A percentile compares a stretch with the other conserved stretches of the same genome.
phyloP scores from a whole-genome alignment of 768 basidiomycete species.

The Omphalotus guepiniiformis region DNA sequence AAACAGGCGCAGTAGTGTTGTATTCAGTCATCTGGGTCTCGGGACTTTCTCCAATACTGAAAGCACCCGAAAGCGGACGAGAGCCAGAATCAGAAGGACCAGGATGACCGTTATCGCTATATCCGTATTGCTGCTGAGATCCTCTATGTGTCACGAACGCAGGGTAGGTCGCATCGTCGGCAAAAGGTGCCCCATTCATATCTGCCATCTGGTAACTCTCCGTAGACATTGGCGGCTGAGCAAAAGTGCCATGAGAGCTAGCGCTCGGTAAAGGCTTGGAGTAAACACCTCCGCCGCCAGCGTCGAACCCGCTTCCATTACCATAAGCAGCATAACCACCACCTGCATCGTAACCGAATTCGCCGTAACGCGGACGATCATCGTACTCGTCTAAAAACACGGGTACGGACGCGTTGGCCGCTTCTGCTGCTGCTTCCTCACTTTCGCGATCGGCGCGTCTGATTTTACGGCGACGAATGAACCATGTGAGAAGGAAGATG shows the following conservation, averaged over 20 bases:
- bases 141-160: not conserved
- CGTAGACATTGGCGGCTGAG: not conserved
- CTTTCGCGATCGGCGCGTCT: not conserved
- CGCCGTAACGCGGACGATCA: not conserved
- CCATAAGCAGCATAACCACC: not conserved
- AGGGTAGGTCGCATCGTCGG: not conserved
- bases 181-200: not conserved
- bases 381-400: conserved; percentile 4
- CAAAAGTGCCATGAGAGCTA: conserved; percentile 4
- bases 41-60: not conserved
- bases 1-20: not conserved
- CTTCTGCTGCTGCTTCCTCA: conserved; percentile 4
- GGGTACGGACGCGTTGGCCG: not conserved
- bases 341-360: not conserved
- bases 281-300: not conserved
- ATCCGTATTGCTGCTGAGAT: not conserved
- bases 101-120: not conserved
- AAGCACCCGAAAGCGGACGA: not conserved
- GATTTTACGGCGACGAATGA: not conserved
- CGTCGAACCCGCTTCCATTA: conserved; percentile 3
- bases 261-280: not conserved
- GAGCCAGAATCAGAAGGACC: not conserved
- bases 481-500: conserved; percentile 8
- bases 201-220: conserved; percentile 5
- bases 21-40: not conserved